Conservation (phyloP, 306 rosid species). For the Boehmeria nivea region DNA sequence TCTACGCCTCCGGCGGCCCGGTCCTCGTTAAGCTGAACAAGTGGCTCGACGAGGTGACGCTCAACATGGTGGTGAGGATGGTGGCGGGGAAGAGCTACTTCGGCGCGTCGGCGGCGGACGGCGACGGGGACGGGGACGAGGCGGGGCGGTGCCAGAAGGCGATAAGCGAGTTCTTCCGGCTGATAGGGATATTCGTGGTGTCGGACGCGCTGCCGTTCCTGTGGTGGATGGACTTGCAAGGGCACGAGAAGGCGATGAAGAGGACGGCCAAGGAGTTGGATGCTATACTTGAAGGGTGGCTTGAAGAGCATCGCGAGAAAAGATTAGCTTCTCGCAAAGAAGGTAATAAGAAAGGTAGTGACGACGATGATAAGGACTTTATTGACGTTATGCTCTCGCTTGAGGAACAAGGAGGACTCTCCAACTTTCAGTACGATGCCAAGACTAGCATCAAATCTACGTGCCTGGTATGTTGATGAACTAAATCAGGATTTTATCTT, state of each 20-base stretch:
- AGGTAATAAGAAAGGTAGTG: slow-evolving; percentile 4
- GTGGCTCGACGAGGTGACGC: slow-evolving; percentile 41
- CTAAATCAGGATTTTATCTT: no score
- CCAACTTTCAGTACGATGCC: slow-evolving; percentile 31
- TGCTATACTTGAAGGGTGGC: slow-evolving; percentile 40
- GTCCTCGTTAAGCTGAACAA: slow-evolving; percentile 27
- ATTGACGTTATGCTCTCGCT: slow-evolving; percentile 57
- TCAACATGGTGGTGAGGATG: slow-evolving; percentile 50
- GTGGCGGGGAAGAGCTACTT: slow-evolving; percentile 54
- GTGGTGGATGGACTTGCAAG: slow-evolving; percentile 47
- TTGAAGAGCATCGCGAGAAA: slow-evolving; percentile 41
- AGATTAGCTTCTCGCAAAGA: slow-evolving; percentile 8
- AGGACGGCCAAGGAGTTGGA: slow-evolving; percentile 52
- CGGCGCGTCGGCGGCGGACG: slow-evolving; percentile 27
- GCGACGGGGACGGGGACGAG: slow-evolving; percentile 12
- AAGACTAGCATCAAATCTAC: slow-evolving; percentile 51
- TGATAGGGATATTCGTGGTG: slow-evolving; percentile 43
- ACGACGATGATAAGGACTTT: slow-evolving; percentile 43
- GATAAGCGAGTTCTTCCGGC: slow-evolving; percentile 35
- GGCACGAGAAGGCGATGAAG: slow-evolving; percentile 57
- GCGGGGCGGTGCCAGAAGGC: slow-evolving; percentile 41
- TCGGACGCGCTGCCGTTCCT: slow-evolving; percentile 50
- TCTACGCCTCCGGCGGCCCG: slow-evolving; percentile 3
- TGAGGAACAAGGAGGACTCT: slow-evolving; percentile 27
- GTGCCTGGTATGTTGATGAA: slow-evolving; percentile 54